Percentiles rank a stretch among this genome's conserved stretches.
These are phyloP conservation scores for Juglanconis oblonga DNA, from an alignment of 2,329 filamentous ascomycete species.

Conservation along the genomic window DNA sequence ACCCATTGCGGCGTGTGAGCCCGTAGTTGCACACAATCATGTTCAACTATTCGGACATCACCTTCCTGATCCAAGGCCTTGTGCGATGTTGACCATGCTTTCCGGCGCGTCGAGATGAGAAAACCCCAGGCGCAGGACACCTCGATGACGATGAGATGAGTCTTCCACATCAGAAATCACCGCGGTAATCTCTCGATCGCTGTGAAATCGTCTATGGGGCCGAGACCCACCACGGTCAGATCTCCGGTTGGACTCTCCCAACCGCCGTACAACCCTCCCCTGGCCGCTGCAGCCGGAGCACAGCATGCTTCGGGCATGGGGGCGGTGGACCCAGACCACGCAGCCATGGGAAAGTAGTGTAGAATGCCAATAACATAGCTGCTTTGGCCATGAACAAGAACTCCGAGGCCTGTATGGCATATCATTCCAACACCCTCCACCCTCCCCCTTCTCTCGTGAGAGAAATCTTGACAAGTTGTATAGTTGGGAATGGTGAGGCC, in stretches of 20 bases:
- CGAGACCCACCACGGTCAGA: neutral
- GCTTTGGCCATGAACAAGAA: too few relatives aligned
- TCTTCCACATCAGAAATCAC: neutral
- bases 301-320: neutral
- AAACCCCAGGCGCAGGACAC: neutral
- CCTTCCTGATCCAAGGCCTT: neutral
- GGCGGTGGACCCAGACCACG: neutral
- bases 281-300: neutral
- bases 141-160: neutral
- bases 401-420: too few relatives aligned
- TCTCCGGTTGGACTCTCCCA: neutral
- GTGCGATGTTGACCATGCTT: neutral
- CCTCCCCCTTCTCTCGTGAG: too few relatives aligned
- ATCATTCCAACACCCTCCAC: too few relatives aligned
- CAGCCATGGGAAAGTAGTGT: neutral
- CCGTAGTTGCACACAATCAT: neutral
- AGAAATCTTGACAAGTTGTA: too few relatives aligned
- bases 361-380: too few relatives aligned
- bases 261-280: too few relatives aligned
- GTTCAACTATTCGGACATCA: neutral
- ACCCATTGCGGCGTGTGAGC: neutral
- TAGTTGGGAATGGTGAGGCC: too few relatives aligned
- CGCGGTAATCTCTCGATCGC: conserved; percentile 6
- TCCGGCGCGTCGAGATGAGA: neutral
- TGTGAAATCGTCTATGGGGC: neutral